phyloP scores from a whole-genome alignment of 768 basidiomycete species.

The Lyophyllum shimeji region DNA sequence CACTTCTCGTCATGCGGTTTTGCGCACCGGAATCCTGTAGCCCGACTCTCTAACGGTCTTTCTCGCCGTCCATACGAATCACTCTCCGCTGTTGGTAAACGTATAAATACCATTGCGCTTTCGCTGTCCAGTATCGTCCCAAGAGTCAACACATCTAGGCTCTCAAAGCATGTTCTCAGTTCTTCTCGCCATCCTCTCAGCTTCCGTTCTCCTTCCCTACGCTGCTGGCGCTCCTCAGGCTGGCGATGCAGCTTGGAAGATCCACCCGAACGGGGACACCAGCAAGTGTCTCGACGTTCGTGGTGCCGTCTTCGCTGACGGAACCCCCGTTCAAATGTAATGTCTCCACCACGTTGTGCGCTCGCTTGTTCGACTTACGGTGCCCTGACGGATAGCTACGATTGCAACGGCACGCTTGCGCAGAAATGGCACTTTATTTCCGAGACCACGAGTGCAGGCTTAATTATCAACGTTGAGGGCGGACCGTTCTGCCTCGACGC shows the following conservation, averaged over 20 bases:
- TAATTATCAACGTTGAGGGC: constrained; percentile 27
- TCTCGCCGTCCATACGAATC: too few relatives aligned
- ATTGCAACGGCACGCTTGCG: constrained; percentile 30
- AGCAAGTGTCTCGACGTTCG: constrained; percentile 35
- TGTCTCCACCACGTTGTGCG: background rate
- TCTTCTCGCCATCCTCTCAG: constrained; percentile 7
- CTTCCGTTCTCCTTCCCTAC: constrained; percentile 3
- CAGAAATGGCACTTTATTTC: constrained; percentile 28
- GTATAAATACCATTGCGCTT: too few relatives aligned
- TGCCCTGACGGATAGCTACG: constrained; percentile 21
- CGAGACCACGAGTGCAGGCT: constrained; percentile 15
- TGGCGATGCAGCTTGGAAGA: constrained; percentile 15
- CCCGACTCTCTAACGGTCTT: too few relatives aligned
- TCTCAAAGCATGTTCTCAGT: background rate
- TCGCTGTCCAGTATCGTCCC: too few relatives aligned
- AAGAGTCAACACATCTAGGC: too few relatives aligned
- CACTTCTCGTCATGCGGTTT: too few relatives aligned
- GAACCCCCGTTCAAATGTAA: constrained; percentile 35
- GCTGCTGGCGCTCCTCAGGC: constrained; percentile 11
- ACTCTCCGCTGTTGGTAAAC: too few relatives aligned
- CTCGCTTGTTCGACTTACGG: background rate
- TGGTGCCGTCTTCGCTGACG: constrained; percentile 26
- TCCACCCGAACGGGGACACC: constrained; percentile 26
- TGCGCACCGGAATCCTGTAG: too few relatives aligned
- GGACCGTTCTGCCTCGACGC: constrained; percentile 35